Conservation (phyloP, 495 filamentous ascomycete species). For the Podospora tetraspora region DNA sequence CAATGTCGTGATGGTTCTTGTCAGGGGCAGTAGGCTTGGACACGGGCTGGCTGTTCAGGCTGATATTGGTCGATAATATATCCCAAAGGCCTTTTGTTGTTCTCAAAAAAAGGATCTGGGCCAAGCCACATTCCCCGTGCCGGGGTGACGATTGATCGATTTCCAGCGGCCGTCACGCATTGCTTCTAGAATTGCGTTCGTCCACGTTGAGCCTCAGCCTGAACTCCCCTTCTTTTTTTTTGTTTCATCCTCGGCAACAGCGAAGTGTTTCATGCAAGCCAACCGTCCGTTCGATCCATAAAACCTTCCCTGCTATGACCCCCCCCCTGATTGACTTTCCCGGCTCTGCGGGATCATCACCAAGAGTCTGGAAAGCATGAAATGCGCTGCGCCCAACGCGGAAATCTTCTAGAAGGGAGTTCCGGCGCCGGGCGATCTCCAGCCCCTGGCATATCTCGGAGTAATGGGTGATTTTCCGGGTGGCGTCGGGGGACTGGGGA, state of each 20-base stretch:
- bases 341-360: background rate
- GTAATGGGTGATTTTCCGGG: background rate
- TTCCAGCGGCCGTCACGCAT: background rate
- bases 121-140: background rate
- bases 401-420: background rate
- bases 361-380: background rate
- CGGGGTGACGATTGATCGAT: background rate
- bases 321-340: background rate
- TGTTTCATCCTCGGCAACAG: background rate
- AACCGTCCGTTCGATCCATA: background rate
- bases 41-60: background rate
- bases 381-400: background rate
- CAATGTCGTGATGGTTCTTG: background rate
- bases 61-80: background rate
- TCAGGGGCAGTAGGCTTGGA: background rate
- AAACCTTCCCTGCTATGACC: background rate
- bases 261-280: background rate
- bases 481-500: background rate
- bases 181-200: background rate
- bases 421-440: background rate
- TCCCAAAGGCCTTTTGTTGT: background rate
- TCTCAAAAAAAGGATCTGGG: background rate
- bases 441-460: background rate
- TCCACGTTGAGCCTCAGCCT: background rate
- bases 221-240: background rate